Percentiles rank a stretch among this genome's conserved stretches.
Evolutionary conservation across 1,284 basidiomycete species (phyloP).

Genomic region (Rhizopogon hawkerae): DNA sequence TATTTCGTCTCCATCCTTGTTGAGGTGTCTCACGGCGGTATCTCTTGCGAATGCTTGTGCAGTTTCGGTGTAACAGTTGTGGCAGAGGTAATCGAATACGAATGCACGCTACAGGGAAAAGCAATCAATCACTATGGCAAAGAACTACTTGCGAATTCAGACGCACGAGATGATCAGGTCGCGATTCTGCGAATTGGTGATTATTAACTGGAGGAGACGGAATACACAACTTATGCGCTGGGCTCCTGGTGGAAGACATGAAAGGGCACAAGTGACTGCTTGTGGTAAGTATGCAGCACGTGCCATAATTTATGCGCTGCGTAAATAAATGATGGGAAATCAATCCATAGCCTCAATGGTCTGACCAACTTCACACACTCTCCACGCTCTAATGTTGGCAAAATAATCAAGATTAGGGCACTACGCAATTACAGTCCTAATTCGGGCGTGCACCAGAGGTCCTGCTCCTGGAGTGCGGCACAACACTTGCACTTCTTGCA

Average conservation of each 20-base stretch:
- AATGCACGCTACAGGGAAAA: slow-evolving; percentile 46
- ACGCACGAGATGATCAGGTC: slow-evolving; percentile 24
- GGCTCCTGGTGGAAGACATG: background rate
- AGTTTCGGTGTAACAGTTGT: slow-evolving; percentile 63
- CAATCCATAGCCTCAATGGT: too few species aligned
- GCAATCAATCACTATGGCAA: slow-evolving; percentile 2
- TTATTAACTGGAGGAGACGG: slow-evolving; percentile 12
- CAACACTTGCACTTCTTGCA: slow-evolving; percentile 1
- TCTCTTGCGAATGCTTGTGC: slow-evolving; percentile 66
- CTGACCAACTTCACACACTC: too few species aligned
- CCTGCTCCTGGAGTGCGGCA: slow-evolving; percentile 19
- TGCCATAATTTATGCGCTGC: too few species aligned
- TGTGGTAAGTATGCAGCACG: background rate
- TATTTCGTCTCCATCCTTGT: slow-evolving; percentile 63
- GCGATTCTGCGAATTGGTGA: slow-evolving; percentile 15
- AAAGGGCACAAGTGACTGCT: background rate
- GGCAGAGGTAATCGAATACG: slow-evolving; percentile 74
- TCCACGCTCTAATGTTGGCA: background rate
- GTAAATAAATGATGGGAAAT: too few species aligned
- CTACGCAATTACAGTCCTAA: background rate
- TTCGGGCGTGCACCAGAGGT: slow-evolving; percentile 13
- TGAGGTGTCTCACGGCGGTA: slow-evolving; percentile 49
- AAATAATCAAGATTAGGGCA: background rate
- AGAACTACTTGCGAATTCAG: background rate
- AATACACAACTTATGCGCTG: background rate